These are phyloP conservation scores for Periglandula ipomoeae DNA, from an alignment of 2,329 filamentous ascomycete genomes.

Conservation along the genomic window DNA sequence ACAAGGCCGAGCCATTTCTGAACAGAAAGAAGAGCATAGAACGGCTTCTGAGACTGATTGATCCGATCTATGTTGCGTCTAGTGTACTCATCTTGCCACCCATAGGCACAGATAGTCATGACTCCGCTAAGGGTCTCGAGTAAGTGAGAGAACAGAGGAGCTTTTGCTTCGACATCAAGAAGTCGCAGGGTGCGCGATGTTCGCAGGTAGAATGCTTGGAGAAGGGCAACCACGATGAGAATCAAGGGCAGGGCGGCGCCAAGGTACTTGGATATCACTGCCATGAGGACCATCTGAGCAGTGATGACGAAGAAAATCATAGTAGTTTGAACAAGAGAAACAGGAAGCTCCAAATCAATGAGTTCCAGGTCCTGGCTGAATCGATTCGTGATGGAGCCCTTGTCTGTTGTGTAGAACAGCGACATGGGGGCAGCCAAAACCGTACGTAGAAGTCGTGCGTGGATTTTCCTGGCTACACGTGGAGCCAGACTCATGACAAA, in stretches of 20 bases:
- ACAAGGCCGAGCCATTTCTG: slow-evolving; percentile 41
- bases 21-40: slow-evolving; percentile 37
- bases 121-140: slow-evolving; percentile 8
- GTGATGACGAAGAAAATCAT: neutral
- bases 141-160: neutral
- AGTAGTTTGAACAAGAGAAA: neutral
- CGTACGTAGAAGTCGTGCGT: too few species aligned
- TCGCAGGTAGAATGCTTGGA: slow-evolving; percentile 46
- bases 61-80: neutral
- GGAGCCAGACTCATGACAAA: too few species aligned
- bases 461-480: too few species aligned
- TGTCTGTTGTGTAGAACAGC: too few species aligned
- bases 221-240: slow-evolving; percentile 24
- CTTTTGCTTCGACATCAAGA: slow-evolving; percentile 44
- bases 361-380: slow-evolving; percentile 31
- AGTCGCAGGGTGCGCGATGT: slow-evolving; percentile 48
- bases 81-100: slow-evolving; percentile 6
- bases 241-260: slow-evolving; percentile 20
- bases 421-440: too few species aligned
- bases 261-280: neutral
- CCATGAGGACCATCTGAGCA: slow-evolving; percentile 1
- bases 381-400: slow-evolving; percentile 26
- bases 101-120: slow-evolving; percentile 9
- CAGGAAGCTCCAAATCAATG: slow-evolving; percentile 23
- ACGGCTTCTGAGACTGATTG: slow-evolving; percentile 11